Evolutionary conservation across 1,139 yeast species (phyloP).

Genomic region (Pichia sp.): DNA sequence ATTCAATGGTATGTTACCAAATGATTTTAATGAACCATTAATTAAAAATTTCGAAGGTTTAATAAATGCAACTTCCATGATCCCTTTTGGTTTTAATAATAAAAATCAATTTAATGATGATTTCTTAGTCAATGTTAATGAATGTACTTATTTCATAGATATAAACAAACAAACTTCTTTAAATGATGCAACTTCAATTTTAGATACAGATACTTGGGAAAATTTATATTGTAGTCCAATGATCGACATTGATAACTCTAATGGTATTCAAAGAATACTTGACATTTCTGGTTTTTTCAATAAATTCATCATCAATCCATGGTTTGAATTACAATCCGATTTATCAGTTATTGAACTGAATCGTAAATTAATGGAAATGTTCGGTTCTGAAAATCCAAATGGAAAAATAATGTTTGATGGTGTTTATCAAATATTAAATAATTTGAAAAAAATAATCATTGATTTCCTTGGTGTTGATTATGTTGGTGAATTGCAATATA

Average conservation of each 20-base stretch:
- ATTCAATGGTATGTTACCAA: constrained; percentile 83
- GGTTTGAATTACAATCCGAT: constrained; percentile 16
- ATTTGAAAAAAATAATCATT: background rate
- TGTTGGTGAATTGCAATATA: constrained; percentile 7
- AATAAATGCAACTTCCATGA: constrained; percentile 32
- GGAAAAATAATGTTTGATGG: constrained; percentile 16
- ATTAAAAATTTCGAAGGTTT: constrained; percentile 19
- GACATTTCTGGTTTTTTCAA: constrained; percentile 2
- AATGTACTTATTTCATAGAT: constrained; percentile 59
- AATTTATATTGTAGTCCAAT: constrained; percentile 38
- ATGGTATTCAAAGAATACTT: constrained; percentile 33
- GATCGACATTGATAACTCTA: constrained; percentile 42
- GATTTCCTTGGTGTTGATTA: background rate
- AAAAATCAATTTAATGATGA: constrained; percentile 51
- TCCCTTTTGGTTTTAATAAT: constrained; percentile 69
- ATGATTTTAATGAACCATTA: constrained; percentile 59
- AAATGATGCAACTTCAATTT: constrained; percentile 32
- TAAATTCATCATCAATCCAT: constrained; percentile 10
- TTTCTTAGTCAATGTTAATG: constrained; percentile 37
- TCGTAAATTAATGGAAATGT: constrained; percentile 19
- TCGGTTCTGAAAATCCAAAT: constrained; percentile 12
- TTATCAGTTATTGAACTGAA: constrained; percentile 15
- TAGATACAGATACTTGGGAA: constrained; percentile 34
- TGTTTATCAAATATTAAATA: background rate
- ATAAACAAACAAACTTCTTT: constrained; percentile 35